A percentile compares a stretch with the other conserved stretches of the same genome.
phyloP scores from a whole-genome alignment of 768 basidiomycete species.

The Chlorophyllum brunneum region DNA sequence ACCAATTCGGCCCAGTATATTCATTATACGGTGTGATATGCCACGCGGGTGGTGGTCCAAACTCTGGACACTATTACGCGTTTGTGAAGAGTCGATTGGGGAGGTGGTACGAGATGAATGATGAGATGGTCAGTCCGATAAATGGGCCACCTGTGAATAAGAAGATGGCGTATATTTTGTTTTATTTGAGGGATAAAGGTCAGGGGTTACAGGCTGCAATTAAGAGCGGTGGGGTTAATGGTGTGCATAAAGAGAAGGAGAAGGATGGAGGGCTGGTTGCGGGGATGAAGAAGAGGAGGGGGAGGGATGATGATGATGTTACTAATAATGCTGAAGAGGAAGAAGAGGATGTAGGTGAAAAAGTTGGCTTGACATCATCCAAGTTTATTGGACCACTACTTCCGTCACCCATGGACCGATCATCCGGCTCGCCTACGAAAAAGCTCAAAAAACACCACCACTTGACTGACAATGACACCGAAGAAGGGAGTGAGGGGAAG shows the following conservation, averaged over 20 bases:
- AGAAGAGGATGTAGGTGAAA: conserved; percentile 48
- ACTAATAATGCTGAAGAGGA: conserved; percentile 24
- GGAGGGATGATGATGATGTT: conserved; percentile 36
- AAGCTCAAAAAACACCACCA: conserved; percentile 9
- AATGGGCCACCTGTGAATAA: conserved; percentile 47
- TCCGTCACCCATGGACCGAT: conserved; percentile 40
- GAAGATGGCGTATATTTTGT: conserved; percentile 89
- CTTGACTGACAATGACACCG: conserved; percentile 7
- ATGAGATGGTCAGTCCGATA: conserved; percentile 61
- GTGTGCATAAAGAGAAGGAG: conserved; percentile 6
- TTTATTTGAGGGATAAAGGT: conserved; percentile 83
- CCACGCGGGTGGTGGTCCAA: conserved; percentile 89
- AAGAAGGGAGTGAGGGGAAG: neutral
- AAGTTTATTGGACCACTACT: conserved; percentile 63
- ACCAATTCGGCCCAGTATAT: conserved; percentile 73
- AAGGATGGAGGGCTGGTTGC: conserved; percentile 35
- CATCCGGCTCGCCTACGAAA: conserved; percentile 21
- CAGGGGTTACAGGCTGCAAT: conserved; percentile 67
- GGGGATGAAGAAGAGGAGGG: conserved; percentile 46
- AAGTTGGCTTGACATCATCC: conserved; percentile 30
- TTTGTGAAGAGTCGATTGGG: conserved; percentile 69
- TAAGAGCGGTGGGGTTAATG: conserved; percentile 24
- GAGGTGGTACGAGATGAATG: conserved; percentile 92
- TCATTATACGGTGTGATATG: conserved; percentile 89
- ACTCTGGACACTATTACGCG: conserved; percentile 94